Base-by-base conservation (phyloP, 352 stramenopile species). In the Pythium sukuiense region DNA sequence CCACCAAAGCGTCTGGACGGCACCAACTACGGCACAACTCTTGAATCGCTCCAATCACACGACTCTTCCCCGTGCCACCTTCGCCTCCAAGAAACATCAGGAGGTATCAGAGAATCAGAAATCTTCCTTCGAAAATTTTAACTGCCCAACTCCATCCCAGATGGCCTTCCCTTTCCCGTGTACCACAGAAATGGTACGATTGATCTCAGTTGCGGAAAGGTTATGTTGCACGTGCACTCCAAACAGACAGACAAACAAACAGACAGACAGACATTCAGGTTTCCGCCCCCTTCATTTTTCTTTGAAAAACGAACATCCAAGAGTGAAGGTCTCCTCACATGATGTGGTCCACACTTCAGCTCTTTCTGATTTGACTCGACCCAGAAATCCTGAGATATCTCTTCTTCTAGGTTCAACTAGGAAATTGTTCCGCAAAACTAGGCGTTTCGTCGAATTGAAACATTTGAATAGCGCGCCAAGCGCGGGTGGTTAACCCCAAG, bases 391-490 rank as follows among this genome's bases (percentile, higher is more conserved):
- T 69, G 62, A 69, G 55, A 69, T 69, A 37, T 69, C 55, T 69
- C 13, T 26, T 59, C 3, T n/a, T 37, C 55, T 63, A 63, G 62
- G 62, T 69, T 69, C 7, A 59, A 59, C 55, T 63, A 63, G 62
- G 62, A 46, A 24, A 37, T 14, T 18, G 11, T 3, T 27, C 43
- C 62, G 14, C 24, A 45, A 63, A 59, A 63, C 57, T 63, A 29
- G 55, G 62, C 26, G 39, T 59, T 1, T 58, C n/a, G 43, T 13
- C 43, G 43, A 29, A 50, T 63, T 69, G 61, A 50, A 69, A 63
- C 54, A 16, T 69, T 69, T 69, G 62, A 69, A 69, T 56, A 29
- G 45, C 20, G 61, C 61, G 61, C 53, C 32, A 63, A 69, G 39
- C n/a, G 6, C 39, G 24, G 16, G 30, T 27, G 61, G 63, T 63